phyloP scores from a whole-genome alignment of 1,284 basidiomycete species.

The Stygiomarasmius scandens region DNA sequence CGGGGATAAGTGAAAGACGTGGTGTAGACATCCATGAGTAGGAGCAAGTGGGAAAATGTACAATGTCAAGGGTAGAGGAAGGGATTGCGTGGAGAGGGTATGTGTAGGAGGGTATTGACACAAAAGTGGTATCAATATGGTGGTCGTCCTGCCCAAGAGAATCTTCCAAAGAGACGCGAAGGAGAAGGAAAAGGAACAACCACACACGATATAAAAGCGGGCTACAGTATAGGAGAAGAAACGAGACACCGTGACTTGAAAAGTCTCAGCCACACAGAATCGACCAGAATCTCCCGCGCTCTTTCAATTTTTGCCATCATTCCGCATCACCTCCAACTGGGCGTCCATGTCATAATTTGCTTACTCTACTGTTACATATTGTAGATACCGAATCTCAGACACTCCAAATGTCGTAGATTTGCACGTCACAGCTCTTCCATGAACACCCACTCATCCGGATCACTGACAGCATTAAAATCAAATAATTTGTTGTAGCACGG shows the following conservation, averaged over 20 bases:
- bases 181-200: conserved; percentile 22
- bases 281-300: conserved; percentile 32
- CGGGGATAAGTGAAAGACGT: conserved; percentile 89
- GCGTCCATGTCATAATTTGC: too few species aligned
- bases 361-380: neutral
- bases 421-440: conserved; percentile 18
- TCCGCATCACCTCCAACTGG: too few species aligned
- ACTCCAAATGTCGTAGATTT: neutral
- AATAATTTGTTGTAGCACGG: conserved; percentile 70
- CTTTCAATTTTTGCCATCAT: conserved; percentile 29
- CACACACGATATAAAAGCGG: conserved; percentile 22
- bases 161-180: conserved; percentile 24
- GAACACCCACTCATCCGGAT: conserved; percentile 48
- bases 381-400: too few species aligned
- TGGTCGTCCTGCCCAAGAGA: conserved; percentile 31
- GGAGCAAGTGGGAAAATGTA: conserved; percentile 7
- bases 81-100: conserved; percentile 33
- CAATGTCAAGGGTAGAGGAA: conserved; percentile 22
- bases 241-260: conserved; percentile 20
- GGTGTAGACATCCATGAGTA: conserved; percentile 87
- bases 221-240: conserved; percentile 32
- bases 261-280: conserved; percentile 22
- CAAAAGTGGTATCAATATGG: conserved; percentile 51
- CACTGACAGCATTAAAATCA: conserved; percentile 48
- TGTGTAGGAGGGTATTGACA: conserved; percentile 54